Evolutionary conservation across 331 rosid species (phyloP).

Genomic region (Malus hybrid): DNA sequence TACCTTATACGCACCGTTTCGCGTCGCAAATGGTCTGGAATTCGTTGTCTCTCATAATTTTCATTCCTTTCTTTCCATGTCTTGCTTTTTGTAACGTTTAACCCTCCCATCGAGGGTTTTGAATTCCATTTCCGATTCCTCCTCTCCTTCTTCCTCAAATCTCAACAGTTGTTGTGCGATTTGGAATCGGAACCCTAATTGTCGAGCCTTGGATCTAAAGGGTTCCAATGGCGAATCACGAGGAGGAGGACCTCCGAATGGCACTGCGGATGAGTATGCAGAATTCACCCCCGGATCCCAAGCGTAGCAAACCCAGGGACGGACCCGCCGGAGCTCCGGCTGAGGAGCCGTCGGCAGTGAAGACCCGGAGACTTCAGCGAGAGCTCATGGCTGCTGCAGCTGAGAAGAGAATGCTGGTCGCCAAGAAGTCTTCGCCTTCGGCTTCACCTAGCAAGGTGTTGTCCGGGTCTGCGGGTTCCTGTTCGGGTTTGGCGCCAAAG

Average conservation of each 20-base stretch:
- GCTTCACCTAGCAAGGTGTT: slow-evolving; percentile 1
- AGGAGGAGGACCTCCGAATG: slow-evolving; percentile 76
- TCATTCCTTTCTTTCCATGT: background rate
- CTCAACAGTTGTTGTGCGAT: background rate
- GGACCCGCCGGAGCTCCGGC: slow-evolving; percentile 34
- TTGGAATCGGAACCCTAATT: slow-evolving; percentile 34
- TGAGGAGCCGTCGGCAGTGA: slow-evolving; percentile 57
- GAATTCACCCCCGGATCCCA: slow-evolving; percentile 67
- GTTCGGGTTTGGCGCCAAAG: slow-evolving; percentile 12
- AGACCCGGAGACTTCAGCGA: slow-evolving; percentile 58
- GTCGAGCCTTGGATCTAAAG: slow-evolving; percentile 36
- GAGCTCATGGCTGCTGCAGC: slow-evolving; percentile 97
- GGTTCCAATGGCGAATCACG: slow-evolving; percentile 77
- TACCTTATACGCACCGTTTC: background rate
- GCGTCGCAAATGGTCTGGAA: background rate
- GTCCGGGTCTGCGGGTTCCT: background rate
- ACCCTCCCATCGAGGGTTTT: background rate
- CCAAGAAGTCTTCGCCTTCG: slow-evolving; percentile 14
- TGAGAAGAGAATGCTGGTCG: slow-evolving; percentile 64
- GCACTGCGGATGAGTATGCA: slow-evolving; percentile 96
- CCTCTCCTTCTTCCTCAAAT: background rate
- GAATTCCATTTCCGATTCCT: background rate
- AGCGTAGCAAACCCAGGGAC: slow-evolving; percentile 82
- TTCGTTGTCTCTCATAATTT: background rate
- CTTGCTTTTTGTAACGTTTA: background rate